Evolutionary conservation across 305 asterid species (phyloP).

Genomic region (Andrographis paniculata): DNA sequence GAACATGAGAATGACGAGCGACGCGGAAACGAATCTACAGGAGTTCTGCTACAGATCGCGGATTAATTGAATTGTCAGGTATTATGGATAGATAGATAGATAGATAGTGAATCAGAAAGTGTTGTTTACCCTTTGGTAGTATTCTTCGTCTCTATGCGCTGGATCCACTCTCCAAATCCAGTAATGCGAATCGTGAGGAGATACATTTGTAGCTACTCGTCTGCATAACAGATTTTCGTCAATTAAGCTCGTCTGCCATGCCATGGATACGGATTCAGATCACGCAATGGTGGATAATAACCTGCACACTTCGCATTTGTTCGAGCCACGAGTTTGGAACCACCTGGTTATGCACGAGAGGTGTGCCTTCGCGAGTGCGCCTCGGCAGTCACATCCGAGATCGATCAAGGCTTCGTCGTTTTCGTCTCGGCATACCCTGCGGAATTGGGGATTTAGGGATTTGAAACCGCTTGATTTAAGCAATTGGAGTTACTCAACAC

Average conservation of each 20-base stretch:
- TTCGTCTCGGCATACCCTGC: constrained; percentile 74
- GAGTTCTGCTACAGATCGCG: constrained; percentile 38
- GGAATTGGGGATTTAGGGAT: too few relatives aligned
- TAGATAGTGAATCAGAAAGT: too few relatives aligned
- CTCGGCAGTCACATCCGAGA: constrained; percentile 70
- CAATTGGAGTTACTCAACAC: neutral
- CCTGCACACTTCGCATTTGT: constrained; percentile 80
- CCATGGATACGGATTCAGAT: too few relatives aligned
- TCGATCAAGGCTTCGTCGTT: constrained; percentile 59
- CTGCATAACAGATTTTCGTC: constrained; percentile 33
- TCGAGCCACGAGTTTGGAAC: constrained; percentile 63
- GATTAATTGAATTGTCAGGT: constrained; percentile 11
- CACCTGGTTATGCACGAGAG: constrained; percentile 54
- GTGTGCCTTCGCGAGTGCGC: constrained; percentile 71
- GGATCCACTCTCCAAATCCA: constrained; percentile 78
- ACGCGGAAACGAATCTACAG: constrained; percentile 64
- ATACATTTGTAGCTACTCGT: constrained; percentile 56
- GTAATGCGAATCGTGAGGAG: constrained; percentile 47
- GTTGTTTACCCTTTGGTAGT: too few relatives aligned
- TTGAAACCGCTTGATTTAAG: too few relatives aligned
- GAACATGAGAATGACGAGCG: constrained; percentile 60
- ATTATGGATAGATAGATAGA: neutral
- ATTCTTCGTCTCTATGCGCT: constrained; percentile 39
- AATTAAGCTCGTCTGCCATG: too few relatives aligned
- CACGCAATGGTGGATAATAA: constrained; percentile 32